Conservation (phyloP, 2,329 filamentous ascomycete genomes). For the Ilyonectria robusta region DNA sequence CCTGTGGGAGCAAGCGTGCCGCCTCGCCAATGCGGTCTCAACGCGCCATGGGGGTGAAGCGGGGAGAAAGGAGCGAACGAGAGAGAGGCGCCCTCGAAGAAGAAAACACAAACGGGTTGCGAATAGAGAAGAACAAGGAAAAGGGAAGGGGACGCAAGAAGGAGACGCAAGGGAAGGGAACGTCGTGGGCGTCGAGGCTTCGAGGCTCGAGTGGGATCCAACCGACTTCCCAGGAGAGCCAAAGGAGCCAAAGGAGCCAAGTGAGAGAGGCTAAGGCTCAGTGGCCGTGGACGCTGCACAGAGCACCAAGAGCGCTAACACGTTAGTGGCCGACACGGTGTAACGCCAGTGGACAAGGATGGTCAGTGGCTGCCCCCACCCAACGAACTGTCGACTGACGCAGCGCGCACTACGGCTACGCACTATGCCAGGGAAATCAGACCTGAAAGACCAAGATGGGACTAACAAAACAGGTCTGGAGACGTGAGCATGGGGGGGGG, state of each 20-base stretch:
- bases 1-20: constrained; percentile 41
- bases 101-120: background rate
- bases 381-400: constrained; percentile 33
- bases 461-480: constrained; percentile 15
- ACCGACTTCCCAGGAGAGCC: background rate
- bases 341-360: constrained; percentile 47
- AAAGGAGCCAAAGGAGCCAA: constrained; percentile 9
- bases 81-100: constrained; percentile 34
- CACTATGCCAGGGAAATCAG: constrained; percentile 26
- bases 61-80: constrained; percentile 39
- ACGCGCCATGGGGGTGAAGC: constrained; percentile 43
- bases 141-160: constrained; percentile 21
- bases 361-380: constrained; percentile 33
- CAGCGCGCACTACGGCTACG: constrained; percentile 38
- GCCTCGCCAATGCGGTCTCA: constrained; percentile 46
- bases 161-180: constrained; percentile 31
- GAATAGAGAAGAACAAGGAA: constrained; percentile 30
- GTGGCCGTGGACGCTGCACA: constrained; percentile 32
- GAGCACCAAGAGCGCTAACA: constrained; percentile 25
- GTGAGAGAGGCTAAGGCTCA: constrained; percentile 41
- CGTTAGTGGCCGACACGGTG: constrained; percentile 44
- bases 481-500: constrained; percentile 5
- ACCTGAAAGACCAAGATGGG: constrained; percentile 9
- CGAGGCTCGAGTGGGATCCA: constrained; percentile 32
- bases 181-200: constrained; percentile 44